Evolutionary conservation across 2,329 filamentous ascomycete species (phyloP), one percentile per base, ranked within the genome.

Genomic region (Sporothrix pseudoabietina): DNA sequence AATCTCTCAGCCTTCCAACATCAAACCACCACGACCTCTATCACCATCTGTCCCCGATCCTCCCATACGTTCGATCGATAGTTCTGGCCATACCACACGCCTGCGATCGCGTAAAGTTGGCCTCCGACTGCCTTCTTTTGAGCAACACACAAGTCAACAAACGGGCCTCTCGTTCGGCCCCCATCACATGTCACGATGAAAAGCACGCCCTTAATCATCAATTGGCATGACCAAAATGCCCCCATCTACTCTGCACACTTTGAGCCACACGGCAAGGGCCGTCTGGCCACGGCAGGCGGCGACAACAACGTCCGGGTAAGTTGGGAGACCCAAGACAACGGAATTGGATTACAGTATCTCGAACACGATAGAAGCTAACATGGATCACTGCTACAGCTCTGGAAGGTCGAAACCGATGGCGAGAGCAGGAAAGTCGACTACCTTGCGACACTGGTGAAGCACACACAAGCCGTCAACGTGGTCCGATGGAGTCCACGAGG

Each of bases 181-280:
- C 55, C 39, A 73, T 71, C 74, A 71, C 66, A 78, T 78, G 79
- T 80, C 82, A 86, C 82, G 81, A 99, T 99, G 96, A 98, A 97
- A 88, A 94, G 94, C 80, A 91, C 94, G 80, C 95, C 96, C 78
- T 88, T 99, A 78, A 95, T 98, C 81, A 95, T 99, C 84, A 94
- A 97, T 86, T 99, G 96, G 96, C 97, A 99, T 84, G 93, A 98
- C 82, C 93, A 97, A 80, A 97, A 97, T 84, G 90, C 93, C 78
- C 96, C 96, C 74, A 94, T 99, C 81, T 99, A 98, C 85, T 98
- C 95, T 59, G 94, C 94, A 78, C 95, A 98, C 82, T 99, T 98
- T 81, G 95, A 99, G 81, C 93, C 93, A 66, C 88, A 93, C 80
- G 94, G 94, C 76, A 98, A 96, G 82, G 94, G 94, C 71, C 90